phyloP scores from a whole-genome alignment of 2,329 filamentous ascomycete genomes.

The Rasamsonia emersonii region DNA sequence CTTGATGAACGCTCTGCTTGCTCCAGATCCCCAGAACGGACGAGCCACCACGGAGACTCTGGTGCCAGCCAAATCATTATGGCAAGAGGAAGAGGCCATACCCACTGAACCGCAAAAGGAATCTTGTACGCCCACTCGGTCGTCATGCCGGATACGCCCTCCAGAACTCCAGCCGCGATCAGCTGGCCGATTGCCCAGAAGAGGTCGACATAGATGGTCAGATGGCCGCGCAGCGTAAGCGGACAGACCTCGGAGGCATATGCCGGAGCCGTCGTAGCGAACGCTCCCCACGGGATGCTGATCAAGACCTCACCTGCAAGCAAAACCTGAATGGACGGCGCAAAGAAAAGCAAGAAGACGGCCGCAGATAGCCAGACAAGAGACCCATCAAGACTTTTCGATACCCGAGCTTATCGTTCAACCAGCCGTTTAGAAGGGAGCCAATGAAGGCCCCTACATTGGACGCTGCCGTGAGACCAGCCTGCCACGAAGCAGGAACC shows the following conservation, averaged over 20 bases:
- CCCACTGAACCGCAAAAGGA: slow-evolving; percentile 45
- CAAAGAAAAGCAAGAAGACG: slow-evolving; percentile 42
- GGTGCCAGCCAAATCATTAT: slow-evolving; percentile 37
- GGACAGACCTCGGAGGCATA: slow-evolving; percentile 46
- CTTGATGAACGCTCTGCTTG: slow-evolving; percentile 32
- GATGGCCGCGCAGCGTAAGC: slow-evolving; percentile 38
- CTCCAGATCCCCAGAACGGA: slow-evolving; percentile 32
- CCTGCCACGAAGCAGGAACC: slow-evolving; percentile 48
- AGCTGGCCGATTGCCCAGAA: slow-evolving; percentile 51
- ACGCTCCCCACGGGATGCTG: slow-evolving; percentile 48
- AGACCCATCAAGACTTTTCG: slow-evolving; percentile 33
- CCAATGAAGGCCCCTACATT: slow-evolving; percentile 58
- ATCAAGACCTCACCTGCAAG: slow-evolving; percentile 55
- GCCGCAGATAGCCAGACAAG: slow-evolving; percentile 30
- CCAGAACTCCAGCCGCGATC: slow-evolving; percentile 40
- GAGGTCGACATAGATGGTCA: slow-evolving; percentile 49
- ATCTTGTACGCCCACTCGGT: slow-evolving; percentile 44
- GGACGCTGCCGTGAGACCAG: slow-evolving; percentile 44
- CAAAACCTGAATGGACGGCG: slow-evolving; percentile 24
- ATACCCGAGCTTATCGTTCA: slow-evolving; percentile 46
- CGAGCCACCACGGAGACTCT: slow-evolving; percentile 45
- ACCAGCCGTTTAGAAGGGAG: slow-evolving; percentile 57
- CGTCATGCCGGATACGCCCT: slow-evolving; percentile 27
- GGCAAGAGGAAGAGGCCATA: slow-evolving; percentile 40
- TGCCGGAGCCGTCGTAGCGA: slow-evolving; percentile 45